Evolutionary conservation across 371 early-diverging fungal genomes (phyloP).

Genomic region (Actinomortierella ambigua): DNA sequence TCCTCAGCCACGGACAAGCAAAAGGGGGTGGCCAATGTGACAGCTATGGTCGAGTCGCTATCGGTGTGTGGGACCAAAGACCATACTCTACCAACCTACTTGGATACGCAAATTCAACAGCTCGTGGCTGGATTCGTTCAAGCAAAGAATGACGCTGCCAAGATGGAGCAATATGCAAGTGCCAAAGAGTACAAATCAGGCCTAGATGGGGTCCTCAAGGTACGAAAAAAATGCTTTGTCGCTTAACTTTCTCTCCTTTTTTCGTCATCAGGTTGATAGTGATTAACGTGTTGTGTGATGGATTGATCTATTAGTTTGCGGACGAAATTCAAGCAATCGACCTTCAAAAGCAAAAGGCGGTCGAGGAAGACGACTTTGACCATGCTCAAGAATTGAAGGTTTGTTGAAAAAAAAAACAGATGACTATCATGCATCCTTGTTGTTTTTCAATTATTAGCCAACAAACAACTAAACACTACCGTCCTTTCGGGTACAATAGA

Average conservation of each 20-base stretch:
- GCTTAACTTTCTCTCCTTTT: not conserved
- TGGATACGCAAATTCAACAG: conserved; percentile 27
- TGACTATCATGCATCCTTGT: no score
- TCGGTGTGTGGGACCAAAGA: conserved; percentile 46
- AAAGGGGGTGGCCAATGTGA: conserved; percentile 9
- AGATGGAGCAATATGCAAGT: conserved; percentile 58
- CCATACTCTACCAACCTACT: conserved; percentile 29
- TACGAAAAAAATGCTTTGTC: conserved; percentile 30
- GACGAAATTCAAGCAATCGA: conserved; percentile 66
- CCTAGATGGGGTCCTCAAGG: conserved; percentile 42
- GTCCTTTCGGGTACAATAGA: conserved; percentile 4
- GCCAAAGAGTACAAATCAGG: conserved; percentile 61
- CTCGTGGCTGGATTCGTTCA: conserved; percentile 48
- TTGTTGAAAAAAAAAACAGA: not conserved
- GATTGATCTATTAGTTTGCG: conserved; percentile 54
- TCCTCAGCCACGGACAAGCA: conserved; percentile 10
- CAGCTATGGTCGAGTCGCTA: conserved; percentile 15
- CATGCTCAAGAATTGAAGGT: conserved; percentile 76
- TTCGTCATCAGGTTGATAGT: not conserved
- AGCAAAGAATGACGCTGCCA: conserved; percentile 60
- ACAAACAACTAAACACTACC: not conserved
- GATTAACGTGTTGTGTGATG: conserved; percentile 6
- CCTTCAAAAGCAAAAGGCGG: conserved; percentile 63
- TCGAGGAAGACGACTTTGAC: conserved; percentile 75
- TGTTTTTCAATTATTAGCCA: not conserved